phyloP scores from a whole-genome alignment of 2,329 filamentous ascomycete species.

The Geosmithia morbida region DNA sequence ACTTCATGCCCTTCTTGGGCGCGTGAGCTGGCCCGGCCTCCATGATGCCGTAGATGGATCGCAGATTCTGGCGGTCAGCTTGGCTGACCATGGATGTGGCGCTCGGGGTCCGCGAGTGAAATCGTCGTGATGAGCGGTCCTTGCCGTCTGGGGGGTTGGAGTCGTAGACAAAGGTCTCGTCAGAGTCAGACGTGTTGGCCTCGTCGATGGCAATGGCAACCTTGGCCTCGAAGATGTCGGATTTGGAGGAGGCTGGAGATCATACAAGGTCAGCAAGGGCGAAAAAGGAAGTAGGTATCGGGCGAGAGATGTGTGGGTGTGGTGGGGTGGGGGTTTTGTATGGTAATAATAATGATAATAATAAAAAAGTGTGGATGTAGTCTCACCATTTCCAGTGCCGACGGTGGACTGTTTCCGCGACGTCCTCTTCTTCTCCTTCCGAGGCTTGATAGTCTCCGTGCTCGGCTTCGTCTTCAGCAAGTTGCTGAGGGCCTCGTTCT shows the following conservation, averaged over 20 bases:
- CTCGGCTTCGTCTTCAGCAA: slow-evolving; percentile 79
- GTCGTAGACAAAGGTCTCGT: slow-evolving; percentile 98
- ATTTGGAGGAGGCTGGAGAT: slow-evolving; percentile 69
- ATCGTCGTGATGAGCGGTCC: slow-evolving; percentile 49
- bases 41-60: slow-evolving; percentile 53
- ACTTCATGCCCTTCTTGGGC: slow-evolving; percentile 88
- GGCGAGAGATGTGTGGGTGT: background rate
- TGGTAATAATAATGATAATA: background rate
- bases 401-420: slow-evolving; percentile 61
- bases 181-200: slow-evolving; percentile 90
- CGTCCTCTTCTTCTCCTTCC: slow-evolving; percentile 78
- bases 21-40: slow-evolving; percentile 35
- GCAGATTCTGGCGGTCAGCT: slow-evolving; percentile 42
- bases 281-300: background rate
- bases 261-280: background rate
- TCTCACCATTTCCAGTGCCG: slow-evolving; percentile 58
- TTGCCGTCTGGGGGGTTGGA: slow-evolving; percentile 70
- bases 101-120: slow-evolving; percentile 90
- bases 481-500: slow-evolving; percentile 48
- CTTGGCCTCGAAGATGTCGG: slow-evolving; percentile 95
- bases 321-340: background rate
- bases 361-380: background rate
- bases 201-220: slow-evolving; percentile 94
- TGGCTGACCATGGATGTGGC: slow-evolving; percentile 72
- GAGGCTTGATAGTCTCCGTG: slow-evolving; percentile 89